Evolutionary conservation across 768 basidiomycete genomes (phyloP), one percentile per base, ranked within the genome.

Genomic region (Boletus fagicola): DNA sequence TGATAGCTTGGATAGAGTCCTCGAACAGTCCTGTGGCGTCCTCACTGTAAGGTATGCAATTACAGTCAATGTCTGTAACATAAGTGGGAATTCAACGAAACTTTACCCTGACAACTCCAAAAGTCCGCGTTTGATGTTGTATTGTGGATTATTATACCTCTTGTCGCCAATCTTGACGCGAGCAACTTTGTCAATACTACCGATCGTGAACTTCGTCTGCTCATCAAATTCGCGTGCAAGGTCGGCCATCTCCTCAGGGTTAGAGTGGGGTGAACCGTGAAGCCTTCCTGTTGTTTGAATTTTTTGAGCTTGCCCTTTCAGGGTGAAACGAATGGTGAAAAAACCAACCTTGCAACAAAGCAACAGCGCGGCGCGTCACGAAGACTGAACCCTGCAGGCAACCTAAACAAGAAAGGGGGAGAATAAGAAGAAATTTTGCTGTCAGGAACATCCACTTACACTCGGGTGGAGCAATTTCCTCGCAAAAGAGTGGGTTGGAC

Each of bases 351-450:
- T 67, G 59, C 2, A 81, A 63, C 62, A 73, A 71, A 16, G 60
- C 53, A 0, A 61, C 60, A 1, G 78, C 78, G 28, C 75, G 73
- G 20, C 72, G 69, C 20, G 70, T 79, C 20, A 82, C 78, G 54
- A 77, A 80, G 1, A 79, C 72, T 0, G 81, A 79, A 16, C 81
- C 81, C 44, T 75, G 68, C 39, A 80, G 72, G 24, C 73, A 72
- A 66, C 78, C 79, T 80, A 36, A 13, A 28, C n/a, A 44, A 5
- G 16, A 18, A 9, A 36, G 7, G 39, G 1, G 28, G 13, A 22
- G 20, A 46, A 11, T 24, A 9, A 24, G 24, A 13, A 18, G 18
- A 31, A 3, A 22, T 35, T 13, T 5, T 5, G 31, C 9, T 1
- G 4, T 16, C 4, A n/a, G 10, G 8, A 5, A 1, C 15, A 6